Conservation (phyloP, 805 yeast species). For the Candida cerambycidarum region DNA sequence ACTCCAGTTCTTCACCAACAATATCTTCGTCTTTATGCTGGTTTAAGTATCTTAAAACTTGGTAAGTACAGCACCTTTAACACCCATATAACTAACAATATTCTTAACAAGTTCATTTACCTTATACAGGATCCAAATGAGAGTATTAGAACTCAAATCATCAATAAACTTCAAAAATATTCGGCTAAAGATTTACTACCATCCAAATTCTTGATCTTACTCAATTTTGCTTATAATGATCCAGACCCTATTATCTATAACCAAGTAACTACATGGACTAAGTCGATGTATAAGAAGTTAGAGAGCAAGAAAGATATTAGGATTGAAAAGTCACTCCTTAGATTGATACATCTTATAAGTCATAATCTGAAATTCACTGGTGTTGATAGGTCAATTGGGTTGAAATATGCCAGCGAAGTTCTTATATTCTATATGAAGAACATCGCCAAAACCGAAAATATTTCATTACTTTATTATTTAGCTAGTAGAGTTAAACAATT, state of each 20-base stretch:
- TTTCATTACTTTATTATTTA: conserved; percentile 71
- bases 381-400: conserved; percentile 9
- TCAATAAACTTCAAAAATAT: conserved; percentile 49
- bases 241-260: conserved; percentile 53
- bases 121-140: conserved; percentile 67
- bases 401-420: conserved; percentile 50
- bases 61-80: conserved; percentile 56
- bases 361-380: conserved; percentile 60
- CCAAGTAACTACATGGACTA: conserved; percentile 68
- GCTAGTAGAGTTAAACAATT: conserved; percentile 80
- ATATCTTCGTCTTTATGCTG: conserved; percentile 67
- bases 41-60: conserved; percentile 60
- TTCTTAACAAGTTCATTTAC: conserved; percentile 53
- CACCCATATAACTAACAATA: conserved; percentile 49
- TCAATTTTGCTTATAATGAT: conserved; percentile 77
- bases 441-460: conserved; percentile 63
- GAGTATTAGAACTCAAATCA: conserved; percentile 54
- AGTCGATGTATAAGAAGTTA: conserved; percentile 50
- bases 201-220: conserved; percentile 61
- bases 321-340: conserved; percentile 65
- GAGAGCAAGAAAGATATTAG: conserved; percentile 38
- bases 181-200: conserved; percentile 56
- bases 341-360: conserved; percentile 68
- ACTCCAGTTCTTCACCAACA: conserved; percentile 66
- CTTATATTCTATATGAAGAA: conserved; percentile 58